These are phyloP conservation scores for Globisporangium middletonii DNA, from an alignment of 352 stramenopile genomes.

Conservation along the genomic window DNA sequence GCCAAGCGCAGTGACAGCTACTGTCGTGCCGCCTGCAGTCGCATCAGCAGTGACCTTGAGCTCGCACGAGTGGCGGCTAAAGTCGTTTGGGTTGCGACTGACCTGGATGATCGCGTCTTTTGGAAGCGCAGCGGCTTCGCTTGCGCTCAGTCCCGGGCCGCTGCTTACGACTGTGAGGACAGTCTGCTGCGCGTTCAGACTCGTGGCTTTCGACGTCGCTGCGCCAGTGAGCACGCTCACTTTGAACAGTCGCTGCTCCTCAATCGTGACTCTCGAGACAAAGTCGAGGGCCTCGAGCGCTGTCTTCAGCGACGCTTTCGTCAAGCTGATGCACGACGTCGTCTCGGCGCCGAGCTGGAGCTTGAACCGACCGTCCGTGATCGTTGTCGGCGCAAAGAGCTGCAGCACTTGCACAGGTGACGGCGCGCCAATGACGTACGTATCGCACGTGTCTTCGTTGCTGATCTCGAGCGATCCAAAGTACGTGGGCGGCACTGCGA, in stretches of 20 bases:
- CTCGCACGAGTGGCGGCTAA: slow-evolving; percentile 55
- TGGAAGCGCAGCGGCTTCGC: slow-evolving; percentile 23
- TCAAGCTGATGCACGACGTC: slow-evolving; percentile 48
- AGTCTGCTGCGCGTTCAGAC: slow-evolving; percentile 19
- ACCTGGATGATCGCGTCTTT: slow-evolving; percentile 49
- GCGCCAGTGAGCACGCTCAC: slow-evolving; percentile 44
- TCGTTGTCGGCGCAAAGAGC: slow-evolving; percentile 58
- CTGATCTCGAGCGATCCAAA: slow-evolving; percentile 57
- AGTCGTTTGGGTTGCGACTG: slow-evolving; percentile 69
- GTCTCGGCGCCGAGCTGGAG: slow-evolving; percentile 44
- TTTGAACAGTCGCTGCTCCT: slow-evolving; percentile 56
- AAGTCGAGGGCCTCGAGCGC: slow-evolving; percentile 34
- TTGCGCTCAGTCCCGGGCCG: slow-evolving; percentile 23
- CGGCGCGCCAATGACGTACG: slow-evolving; percentile 53
- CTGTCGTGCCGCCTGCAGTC: slow-evolving; percentile 8
- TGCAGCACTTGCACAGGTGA: slow-evolving; percentile 63
- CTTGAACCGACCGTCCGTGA: slow-evolving; percentile 46
- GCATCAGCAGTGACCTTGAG: slow-evolving; percentile 27
- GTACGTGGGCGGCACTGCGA: slow-evolving; percentile 23
- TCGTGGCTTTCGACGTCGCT: slow-evolving; percentile 31
- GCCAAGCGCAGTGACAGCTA: slow-evolving; percentile 26
- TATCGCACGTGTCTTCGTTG: slow-evolving; percentile 48
- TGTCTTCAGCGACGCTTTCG: slow-evolving; percentile 28
- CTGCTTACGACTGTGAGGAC: slow-evolving; percentile 32
- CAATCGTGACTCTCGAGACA: slow-evolving; percentile 39